Evolutionary conservation across 148 eudicot species (phyloP).

Genomic region (Persicaria tinctoria): DNA sequence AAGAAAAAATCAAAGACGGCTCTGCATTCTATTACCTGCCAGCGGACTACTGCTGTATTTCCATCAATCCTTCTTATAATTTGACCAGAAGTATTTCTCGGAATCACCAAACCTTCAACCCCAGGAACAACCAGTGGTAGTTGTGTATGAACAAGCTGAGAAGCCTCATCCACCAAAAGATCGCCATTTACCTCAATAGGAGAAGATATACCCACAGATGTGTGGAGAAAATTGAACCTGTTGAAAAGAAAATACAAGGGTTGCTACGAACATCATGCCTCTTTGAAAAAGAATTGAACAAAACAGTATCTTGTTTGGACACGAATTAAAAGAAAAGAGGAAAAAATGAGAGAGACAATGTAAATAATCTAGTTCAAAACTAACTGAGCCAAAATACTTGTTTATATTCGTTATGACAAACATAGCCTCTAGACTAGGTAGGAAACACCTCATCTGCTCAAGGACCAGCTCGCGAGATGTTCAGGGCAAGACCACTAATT

Average conservation of each 20-base stretch:
- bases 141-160: slow-evolving; percentile 55
- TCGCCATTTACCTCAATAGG: slow-evolving; percentile 47
- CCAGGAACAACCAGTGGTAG: slow-evolving; percentile 60
- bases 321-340: background rate
- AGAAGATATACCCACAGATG: slow-evolving; percentile 76
- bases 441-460: too few species aligned
- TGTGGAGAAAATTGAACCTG: slow-evolving; percentile 90
- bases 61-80: slow-evolving; percentile 57
- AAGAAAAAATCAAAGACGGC: background rate
- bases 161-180: slow-evolving; percentile 32
- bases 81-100: slow-evolving; percentile 67
- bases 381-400: background rate
- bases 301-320: background rate
- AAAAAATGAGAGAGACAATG: background rate
- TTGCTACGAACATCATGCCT: background rate
- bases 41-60: slow-evolving; percentile 68
- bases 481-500: too few species aligned
- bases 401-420: too few species aligned
- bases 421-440: too few species aligned
- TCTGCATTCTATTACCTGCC: slow-evolving; percentile 62
- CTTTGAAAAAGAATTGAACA: background rate
- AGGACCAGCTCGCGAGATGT: too few species aligned
- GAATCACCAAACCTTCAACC: slow-evolving; percentile 69
- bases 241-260: background rate
- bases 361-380: background rate